phyloP scores from a whole-genome alignment of 345 rosid species.

The Erucastrum elatum region DNA sequence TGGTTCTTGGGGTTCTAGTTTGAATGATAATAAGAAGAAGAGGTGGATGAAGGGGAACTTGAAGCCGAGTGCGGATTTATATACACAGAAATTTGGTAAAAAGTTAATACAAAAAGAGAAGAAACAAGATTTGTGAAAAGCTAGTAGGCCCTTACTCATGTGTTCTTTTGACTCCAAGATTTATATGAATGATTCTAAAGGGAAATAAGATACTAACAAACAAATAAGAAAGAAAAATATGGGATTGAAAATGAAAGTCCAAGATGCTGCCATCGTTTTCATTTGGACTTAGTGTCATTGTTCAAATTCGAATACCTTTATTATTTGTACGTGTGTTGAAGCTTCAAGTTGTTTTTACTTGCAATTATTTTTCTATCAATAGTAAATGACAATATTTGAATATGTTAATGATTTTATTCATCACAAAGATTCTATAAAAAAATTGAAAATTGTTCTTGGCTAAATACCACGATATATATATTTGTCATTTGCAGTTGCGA shows the following conservation, averaged over 20 bases:
- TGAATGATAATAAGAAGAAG: not conserved
- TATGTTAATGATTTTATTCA: not conserved
- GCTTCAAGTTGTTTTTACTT: not conserved
- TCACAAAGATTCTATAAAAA: not conserved
- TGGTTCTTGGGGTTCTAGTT: constrained; percentile 5
- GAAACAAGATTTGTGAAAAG: constrained; percentile 11
- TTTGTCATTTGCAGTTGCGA: not conserved
- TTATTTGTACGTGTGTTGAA: not conserved
- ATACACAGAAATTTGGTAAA: constrained; percentile 17
- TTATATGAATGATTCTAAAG: constrained; percentile 15
- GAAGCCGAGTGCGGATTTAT: constrained; percentile 21
- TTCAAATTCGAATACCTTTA: not conserved
- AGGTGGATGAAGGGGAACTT: constrained; percentile 22
- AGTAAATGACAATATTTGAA: not conserved
- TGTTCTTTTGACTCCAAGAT: constrained; percentile 5
- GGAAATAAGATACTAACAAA: not conserved
- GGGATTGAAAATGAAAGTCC: constrained; percentile 12
- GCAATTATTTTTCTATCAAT: not conserved
- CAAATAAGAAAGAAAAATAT: not conserved
- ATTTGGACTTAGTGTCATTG: constrained; percentile 22
- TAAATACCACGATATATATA: not conserved
- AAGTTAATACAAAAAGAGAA: constrained; percentile 12
- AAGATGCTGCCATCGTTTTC: constrained; percentile 32
- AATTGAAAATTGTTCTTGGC: not conserved
- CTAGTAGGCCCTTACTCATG: constrained; percentile 16